Percentiles rank a stretch among this genome's conserved stretches.
Evolutionary conservation across 129 eudicot species (phyloP).

Genomic region (Oenanthe sinensis): DNA sequence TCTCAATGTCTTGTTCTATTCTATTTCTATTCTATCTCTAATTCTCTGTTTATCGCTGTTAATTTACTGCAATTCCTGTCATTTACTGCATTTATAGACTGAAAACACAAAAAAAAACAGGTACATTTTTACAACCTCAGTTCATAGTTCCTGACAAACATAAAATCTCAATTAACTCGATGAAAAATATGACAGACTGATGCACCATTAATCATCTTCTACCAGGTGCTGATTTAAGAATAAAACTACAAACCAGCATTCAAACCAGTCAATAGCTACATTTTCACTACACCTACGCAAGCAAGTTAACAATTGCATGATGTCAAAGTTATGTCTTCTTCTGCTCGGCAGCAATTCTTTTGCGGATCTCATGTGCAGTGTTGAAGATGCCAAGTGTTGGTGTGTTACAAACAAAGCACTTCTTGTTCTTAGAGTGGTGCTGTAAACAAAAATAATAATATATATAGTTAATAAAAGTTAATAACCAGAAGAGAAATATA

Average conservation of each 20-base stretch:
- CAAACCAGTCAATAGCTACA: not conserved
- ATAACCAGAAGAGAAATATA: constrained; percentile 1
- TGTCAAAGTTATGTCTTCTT: constrained; percentile 26
- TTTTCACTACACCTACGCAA: not conserved
- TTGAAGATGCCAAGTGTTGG: constrained; percentile 89
- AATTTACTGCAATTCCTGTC: too few relatives aligned
- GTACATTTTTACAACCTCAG: too few relatives aligned
- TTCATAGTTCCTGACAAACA: too few relatives aligned
- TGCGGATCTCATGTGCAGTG: constrained; percentile 74
- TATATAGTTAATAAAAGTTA: not conserved
- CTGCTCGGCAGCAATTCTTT: constrained; percentile 50
- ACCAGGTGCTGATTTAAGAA: not conserved
- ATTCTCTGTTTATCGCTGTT: too few relatives aligned
- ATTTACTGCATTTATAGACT: too few relatives aligned
- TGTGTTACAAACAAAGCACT: constrained; percentile 84
- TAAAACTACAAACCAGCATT: not conserved
- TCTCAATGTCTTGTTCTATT: too few relatives aligned
- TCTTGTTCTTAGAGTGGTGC: constrained; percentile 83
- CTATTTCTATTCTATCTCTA: too few relatives aligned
- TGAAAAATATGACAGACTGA: not conserved
- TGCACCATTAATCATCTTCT: not conserved
- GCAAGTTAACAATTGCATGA: not conserved
- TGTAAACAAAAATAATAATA: constrained; percentile 21
- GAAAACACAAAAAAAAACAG: too few relatives aligned
- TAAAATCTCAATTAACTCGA: not conserved